Percentiles rank a stretch among this genome's conserved stretches.
Conservation (phyloP, 257 asterid species). For the Solanum corneliomulleri region DNA sequence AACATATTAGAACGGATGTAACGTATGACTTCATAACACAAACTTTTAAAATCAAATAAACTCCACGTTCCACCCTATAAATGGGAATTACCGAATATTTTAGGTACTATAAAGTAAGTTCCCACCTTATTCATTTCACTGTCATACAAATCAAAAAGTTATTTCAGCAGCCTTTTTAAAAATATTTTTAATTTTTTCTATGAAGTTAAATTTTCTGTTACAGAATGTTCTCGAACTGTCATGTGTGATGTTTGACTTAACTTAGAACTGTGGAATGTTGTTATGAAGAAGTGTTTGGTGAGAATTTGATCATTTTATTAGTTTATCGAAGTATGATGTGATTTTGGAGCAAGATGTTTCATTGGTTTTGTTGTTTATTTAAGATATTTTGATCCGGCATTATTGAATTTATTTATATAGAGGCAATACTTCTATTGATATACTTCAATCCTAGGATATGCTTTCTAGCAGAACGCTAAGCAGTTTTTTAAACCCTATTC, state of each 20-base stretch:
- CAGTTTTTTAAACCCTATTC: background rate
- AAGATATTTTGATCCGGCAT: background rate
- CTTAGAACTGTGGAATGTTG: background rate
- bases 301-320: background rate
- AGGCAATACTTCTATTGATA: background rate
- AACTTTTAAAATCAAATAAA: background rate
- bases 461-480: background rate
- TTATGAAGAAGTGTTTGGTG: background rate
- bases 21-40: background rate
- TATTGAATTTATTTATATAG: background rate
- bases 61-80: background rate
- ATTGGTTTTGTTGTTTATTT: background rate
- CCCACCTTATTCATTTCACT: background rate
- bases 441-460: background rate
- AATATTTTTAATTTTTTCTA: background rate
- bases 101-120: background rate
- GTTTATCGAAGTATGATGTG: background rate
- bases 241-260: background rate
- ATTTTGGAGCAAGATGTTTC: background rate
- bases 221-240: background rate
- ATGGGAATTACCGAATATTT: background rate
- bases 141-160: background rate
- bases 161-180: background rate
- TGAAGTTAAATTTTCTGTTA: background rate
- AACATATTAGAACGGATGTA: background rate